Conservation (phyloP, 306 rosid species). For the Glycine latifolia region DNA sequence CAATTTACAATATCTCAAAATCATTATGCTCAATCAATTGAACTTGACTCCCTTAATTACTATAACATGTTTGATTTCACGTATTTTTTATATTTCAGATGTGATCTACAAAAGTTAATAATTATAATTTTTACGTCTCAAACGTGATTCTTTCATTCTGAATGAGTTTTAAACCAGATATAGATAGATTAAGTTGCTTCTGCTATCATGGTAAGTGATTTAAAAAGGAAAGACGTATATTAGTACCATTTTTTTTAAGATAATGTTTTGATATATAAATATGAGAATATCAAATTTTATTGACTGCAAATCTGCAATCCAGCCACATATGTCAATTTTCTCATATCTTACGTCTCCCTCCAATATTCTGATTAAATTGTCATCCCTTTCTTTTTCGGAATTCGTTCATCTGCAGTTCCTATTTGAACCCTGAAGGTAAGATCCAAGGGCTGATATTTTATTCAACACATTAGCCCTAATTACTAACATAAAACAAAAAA, state of each 20-base stretch:
- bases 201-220: neutral
- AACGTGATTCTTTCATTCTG: too few relatives aligned
- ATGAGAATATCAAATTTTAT: neutral
- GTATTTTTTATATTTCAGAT: neutral
- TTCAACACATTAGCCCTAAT: neutral
- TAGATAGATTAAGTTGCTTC: neutral
- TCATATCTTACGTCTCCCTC: slow-evolving; percentile 20
- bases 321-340: slow-evolving; percentile 44
- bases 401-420: neutral
- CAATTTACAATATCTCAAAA: too few relatives aligned
- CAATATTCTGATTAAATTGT: neutral
- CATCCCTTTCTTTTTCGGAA: slow-evolving; percentile 21
- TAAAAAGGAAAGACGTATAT: neutral
- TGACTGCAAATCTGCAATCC: slow-evolving; percentile 34
- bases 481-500: slow-evolving; percentile 5
- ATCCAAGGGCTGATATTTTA: slow-evolving; percentile 9
- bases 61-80: neutral
- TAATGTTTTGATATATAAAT: slow-evolving; percentile 33
- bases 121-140: neutral
- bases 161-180: too few relatives aligned
- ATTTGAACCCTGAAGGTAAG: neutral
- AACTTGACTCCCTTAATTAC: too few relatives aligned
- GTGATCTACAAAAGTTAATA: neutral
- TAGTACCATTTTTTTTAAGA: slow-evolving; percentile 14
- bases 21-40: too few relatives aligned